Base-by-base conservation (phyloP, 176 grass and related monocot genomes). In the Musa schizocarpa region DNA sequence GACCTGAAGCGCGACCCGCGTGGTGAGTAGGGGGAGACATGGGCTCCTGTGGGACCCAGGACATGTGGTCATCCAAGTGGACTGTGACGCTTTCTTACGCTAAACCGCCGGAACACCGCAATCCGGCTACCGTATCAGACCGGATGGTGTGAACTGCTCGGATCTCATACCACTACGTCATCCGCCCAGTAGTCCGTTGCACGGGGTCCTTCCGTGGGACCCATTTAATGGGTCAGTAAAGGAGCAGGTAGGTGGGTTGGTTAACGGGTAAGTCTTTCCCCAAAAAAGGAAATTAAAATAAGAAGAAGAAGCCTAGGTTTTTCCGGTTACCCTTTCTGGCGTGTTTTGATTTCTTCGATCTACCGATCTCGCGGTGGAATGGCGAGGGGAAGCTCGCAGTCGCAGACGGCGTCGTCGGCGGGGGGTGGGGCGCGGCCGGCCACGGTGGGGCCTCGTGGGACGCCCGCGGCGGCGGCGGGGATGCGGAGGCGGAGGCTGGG, bases 321-420 rank as follows among this genome's bases (percentile, higher is more conserved):
- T 43, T 73, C 71, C 23, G 9, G 12, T 73, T 11, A 13, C 71
- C 10, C 14, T 50, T 54, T 24, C 54, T 69, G 2, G 11, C 67
- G 0, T 50, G 50, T 51, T 53, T 20, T 53, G 0, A 13, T 27
- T 50, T 8, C 12, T 20, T 54, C 16, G 2, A 54, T 52, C 52
- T 2, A 14, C 65, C 1, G 20, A 50, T 80, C 8, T 6, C 24
- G 50, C 43, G 29, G 16, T 13, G 68, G 29, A 22, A 80, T 80
- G 78, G 78, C 78, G 25, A 73, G 69, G 49, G 68, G 78, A 25
- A 80, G 69, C 48, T 72, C 78, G 56, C 78, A 80, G 55, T 72
- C 68, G 34, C 78, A 80, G 43, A 48, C 78, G 34, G 7, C 78
- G 48, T 26, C 69, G 68, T 72, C 78, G 54, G 56, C 78, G 1